Percentiles rank a stretch among this genome's conserved stretches.
phyloP scores from a whole-genome alignment of 73 alveolate species.

The Uronychia setigera region DNA sequence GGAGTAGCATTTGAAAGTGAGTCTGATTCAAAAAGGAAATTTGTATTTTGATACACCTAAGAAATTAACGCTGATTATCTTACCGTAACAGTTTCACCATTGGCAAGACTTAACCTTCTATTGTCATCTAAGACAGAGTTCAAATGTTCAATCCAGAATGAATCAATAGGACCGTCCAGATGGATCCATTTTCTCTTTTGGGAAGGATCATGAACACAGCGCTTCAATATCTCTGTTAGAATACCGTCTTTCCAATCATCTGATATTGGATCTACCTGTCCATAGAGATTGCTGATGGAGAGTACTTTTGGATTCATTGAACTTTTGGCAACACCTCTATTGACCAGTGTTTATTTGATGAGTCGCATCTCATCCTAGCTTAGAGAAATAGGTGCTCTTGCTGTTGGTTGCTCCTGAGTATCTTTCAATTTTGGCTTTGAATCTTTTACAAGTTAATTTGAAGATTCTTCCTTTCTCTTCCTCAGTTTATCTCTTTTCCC shows the following conservation, averaged over 20 bases:
- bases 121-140: neutral
- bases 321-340: neutral
- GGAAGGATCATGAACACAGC: neutral
- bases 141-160: neutral
- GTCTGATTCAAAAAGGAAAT: neutral
- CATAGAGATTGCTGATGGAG: neutral
- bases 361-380: no score
- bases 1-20: neutral
- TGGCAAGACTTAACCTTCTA: neutral
- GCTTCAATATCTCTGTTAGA: neutral
- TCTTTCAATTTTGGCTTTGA: no score
- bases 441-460: neutral
- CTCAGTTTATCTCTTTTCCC: neutral
- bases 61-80: no score
- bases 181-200: neutral
- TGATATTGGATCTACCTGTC: neutral
- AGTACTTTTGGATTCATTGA: neutral
- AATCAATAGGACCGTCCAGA: neutral
- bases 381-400: no score
- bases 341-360: neutral
- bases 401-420: no score
- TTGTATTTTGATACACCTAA: neutral
- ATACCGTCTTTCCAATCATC: neutral
- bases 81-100: neutral
- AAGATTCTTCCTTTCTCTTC: neutral